Conservation (phyloP, 2,329 filamentous ascomycete species). For the Pestalotiopsis sp. region DNA sequence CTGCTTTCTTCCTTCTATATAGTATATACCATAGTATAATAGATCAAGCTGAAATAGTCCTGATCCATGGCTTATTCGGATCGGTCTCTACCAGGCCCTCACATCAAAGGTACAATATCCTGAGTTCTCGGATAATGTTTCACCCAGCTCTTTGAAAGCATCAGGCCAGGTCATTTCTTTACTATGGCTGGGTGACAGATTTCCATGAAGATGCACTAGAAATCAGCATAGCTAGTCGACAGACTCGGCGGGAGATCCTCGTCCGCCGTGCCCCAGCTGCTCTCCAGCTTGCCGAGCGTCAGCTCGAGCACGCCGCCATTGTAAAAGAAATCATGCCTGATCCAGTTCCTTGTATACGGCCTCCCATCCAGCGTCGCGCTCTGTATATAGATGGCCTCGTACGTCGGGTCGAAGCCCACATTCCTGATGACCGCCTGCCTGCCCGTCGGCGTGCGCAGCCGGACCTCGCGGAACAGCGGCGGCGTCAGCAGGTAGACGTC, state of each 20-base stretch:
- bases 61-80: too few relatives aligned
- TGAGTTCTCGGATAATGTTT: too few relatives aligned
- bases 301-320: conserved; percentile 61
- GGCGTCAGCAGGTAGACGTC: conserved; percentile 53
- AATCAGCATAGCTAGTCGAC: conserved; percentile 22
- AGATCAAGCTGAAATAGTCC: background rate
- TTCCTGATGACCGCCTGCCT: conserved; percentile 52
- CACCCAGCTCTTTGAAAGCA: too few relatives aligned
- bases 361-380: conserved; percentile 57
- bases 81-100: too few relatives aligned
- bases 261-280: conserved; percentile 55
- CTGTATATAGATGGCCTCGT: conserved; percentile 58
- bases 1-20: background rate
- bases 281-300: conserved; percentile 54
- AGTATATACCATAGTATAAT: background rate
- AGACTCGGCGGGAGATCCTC: conserved; percentile 60
- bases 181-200: too few relatives aligned
- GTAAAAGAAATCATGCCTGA: conserved; percentile 62
- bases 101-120: too few relatives aligned
- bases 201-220: background rate
- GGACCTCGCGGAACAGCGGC: conserved; percentile 51
- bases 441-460: conserved; percentile 34
- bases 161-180: too few relatives aligned
- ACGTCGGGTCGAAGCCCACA: conserved; percentile 29
- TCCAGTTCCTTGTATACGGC: conserved; percentile 61